Evolutionary conservation across 2,329 filamentous ascomycete genomes (phyloP).

Genomic region (Neopestalotiopsis clavispora): DNA sequence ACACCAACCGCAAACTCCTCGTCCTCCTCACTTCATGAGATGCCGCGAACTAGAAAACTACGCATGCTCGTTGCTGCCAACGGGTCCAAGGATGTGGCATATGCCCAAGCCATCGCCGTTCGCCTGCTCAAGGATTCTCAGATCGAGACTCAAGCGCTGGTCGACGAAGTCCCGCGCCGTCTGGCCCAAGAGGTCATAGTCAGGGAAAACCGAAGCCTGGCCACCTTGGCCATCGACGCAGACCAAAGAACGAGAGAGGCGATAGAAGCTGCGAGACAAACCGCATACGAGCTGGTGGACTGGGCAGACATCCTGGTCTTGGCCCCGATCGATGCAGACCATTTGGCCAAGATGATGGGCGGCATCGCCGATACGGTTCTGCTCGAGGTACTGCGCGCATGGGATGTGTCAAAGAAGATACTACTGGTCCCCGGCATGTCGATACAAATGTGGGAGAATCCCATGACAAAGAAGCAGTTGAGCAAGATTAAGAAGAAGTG

Average conservation of each 20-base stretch:
- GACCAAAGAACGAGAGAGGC: slow-evolving; percentile 44
- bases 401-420: slow-evolving; percentile 86
- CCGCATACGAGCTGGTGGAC: slow-evolving; percentile 72
- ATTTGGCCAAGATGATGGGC: slow-evolving; percentile 84
- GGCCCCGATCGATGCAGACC: slow-evolving; percentile 83
- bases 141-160: slow-evolving; percentile 65
- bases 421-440: slow-evolving; percentile 90
- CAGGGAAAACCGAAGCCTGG: slow-evolving; percentile 58
- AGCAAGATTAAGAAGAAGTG: slow-evolving; percentile 83
- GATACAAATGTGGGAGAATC: slow-evolving; percentile 86
- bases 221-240: slow-evolving; percentile 36
- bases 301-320: slow-evolving; percentile 90
- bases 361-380: slow-evolving; percentile 83
- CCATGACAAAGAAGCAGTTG: slow-evolving; percentile 85
- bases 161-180: slow-evolving; percentile 68
- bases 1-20: slow-evolving; percentile 31
- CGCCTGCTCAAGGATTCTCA: slow-evolving; percentile 69
- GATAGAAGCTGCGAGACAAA: slow-evolving; percentile 57
- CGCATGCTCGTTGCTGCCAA: slow-evolving; percentile 70
- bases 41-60: slow-evolving; percentile 51
- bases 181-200: slow-evolving; percentile 67
- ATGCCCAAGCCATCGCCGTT: slow-evolving; percentile 68
- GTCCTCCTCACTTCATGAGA: slow-evolving; percentile 41
- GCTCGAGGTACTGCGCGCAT: slow-evolving; percentile 80
- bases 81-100: slow-evolving; percentile 67